phyloP scores from a whole-genome alignment of 352 stramenopile species.

The Phytophthora chlamydospora region DNA sequence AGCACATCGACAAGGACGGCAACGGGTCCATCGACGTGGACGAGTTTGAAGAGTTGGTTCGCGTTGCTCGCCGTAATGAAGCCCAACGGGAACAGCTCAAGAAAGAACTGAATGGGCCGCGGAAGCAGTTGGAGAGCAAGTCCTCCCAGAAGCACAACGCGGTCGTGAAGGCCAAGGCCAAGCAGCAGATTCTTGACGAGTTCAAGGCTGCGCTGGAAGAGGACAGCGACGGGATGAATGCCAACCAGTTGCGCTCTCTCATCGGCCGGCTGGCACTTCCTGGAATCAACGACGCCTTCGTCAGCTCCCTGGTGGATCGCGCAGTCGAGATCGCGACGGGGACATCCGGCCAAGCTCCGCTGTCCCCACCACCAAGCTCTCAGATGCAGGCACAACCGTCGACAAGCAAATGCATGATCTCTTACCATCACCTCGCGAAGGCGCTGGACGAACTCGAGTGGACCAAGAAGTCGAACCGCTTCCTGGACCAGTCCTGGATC shows the following conservation, averaged over 20 bases:
- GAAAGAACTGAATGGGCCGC: slow-evolving; percentile 59
- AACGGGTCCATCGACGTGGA: slow-evolving; percentile 87
- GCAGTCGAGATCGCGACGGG: slow-evolving; percentile 21
- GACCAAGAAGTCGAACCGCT: slow-evolving; percentile 75
- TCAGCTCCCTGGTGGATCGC: slow-evolving; percentile 57
- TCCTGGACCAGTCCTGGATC: slow-evolving; percentile 81
- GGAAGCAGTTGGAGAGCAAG: slow-evolving; percentile 49
- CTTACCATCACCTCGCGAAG: slow-evolving; percentile 54
- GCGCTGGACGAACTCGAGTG: slow-evolving; percentile 68
- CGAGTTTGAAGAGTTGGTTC: slow-evolving; percentile 85
- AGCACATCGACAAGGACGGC: slow-evolving; percentile 83
- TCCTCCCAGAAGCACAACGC: slow-evolving; percentile 38
- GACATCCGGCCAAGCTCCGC: background rate
- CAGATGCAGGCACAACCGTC: slow-evolving; percentile 10
- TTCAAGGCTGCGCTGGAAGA: slow-evolving; percentile 51
- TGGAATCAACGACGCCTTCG: slow-evolving; percentile 50
- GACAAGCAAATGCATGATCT: slow-evolving; percentile 35
- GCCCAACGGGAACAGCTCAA: slow-evolving; percentile 76
- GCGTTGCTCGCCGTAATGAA: slow-evolving; percentile 69
- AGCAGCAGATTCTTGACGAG: slow-evolving; percentile 71
- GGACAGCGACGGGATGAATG: slow-evolving; percentile 45
- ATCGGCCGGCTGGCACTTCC: slow-evolving; percentile 55
- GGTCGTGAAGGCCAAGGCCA: slow-evolving; percentile 47
- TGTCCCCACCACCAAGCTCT: slow-evolving; percentile 12
- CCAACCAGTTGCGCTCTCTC: slow-evolving; percentile 51